A percentile compares a stretch with the other conserved stretches of the same genome.
Evolutionary conservation across 1,139 yeast species (phyloP).

Genomic region (Wickerhamiella pararugosa): DNA sequence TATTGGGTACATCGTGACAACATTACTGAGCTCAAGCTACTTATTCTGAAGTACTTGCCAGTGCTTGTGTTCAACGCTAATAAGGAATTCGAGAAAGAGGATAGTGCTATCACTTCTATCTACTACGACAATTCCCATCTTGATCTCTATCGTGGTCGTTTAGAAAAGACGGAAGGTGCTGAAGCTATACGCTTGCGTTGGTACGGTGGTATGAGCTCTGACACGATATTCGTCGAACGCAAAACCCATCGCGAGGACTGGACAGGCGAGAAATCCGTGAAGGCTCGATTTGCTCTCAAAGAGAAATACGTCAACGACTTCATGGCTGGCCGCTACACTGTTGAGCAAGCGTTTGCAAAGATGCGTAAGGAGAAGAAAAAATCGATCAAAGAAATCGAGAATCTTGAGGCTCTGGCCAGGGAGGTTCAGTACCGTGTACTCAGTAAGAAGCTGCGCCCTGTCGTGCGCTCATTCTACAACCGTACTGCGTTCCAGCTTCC

Average conservation of each 20-base stretch:
- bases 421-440: constrained; percentile 85
- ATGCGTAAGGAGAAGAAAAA: constrained; percentile 88
- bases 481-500: constrained; percentile 98
- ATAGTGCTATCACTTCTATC: constrained; percentile 90
- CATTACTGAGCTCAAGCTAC: constrained; percentile 89
- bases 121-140: constrained; percentile 80
- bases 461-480: constrained; percentile 87
- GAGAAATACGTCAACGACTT: constrained; percentile 82
- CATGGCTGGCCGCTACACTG: constrained; percentile 70
- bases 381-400: constrained; percentile 72
- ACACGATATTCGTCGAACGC: constrained; percentile 87
- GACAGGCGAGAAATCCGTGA: constrained; percentile 98
- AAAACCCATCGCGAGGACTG: constrained; percentile 98
- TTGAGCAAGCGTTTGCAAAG: constrained; percentile 79
- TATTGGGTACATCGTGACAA: constrained; percentile 99
- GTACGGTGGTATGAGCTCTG: constrained; percentile 96
- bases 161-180: constrained; percentile 95
- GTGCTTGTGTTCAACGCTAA: constrained; percentile 91
- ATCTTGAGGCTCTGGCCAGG: constrained; percentile 76
- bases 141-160: constrained; percentile 86
- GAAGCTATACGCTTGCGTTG: constrained; percentile 96
- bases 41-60: constrained; percentile 85
- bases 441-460: constrained; percentile 78
- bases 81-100: constrained; percentile 88
- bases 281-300: constrained; percentile 85